Evolutionary conservation across 192 early-diverging fungal species (phyloP), one percentile per base, ranked within the genome.

Genomic region (Phycomyces nitens): DNA sequence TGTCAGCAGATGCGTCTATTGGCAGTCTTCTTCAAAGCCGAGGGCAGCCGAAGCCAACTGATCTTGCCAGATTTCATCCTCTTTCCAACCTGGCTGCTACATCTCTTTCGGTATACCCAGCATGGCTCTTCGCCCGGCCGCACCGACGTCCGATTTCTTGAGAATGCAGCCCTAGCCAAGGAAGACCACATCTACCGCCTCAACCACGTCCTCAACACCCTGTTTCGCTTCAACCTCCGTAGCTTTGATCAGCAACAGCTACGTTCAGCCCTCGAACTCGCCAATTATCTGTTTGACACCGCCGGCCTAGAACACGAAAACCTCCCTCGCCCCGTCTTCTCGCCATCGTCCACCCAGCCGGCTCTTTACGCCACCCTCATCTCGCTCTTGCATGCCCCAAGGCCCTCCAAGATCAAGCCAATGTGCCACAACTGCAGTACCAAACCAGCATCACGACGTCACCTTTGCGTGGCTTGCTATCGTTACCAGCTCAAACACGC

Each of bases 391-490:
- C 53, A 67, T 18, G 23, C 61, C 9, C 71, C 55, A 27, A 49
- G 71, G 12, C 71, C 71, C 2, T 23, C n/a, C 20, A 73, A 73
- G 43, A 11, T 55, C 47, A 67, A 73, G 39, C 60, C 71, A 8
- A 63, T 67, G 44, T 73, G 71, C 42, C 26, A 58, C 29, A 73
- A 73, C 43, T 73, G 65, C 47, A 56, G 44, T 38, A 59, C 56
- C 10, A 73, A 73, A 16, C 65, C 71, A 29, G 51, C 71, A 8
- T 68, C 65, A 9, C 56, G 65, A 5, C 71, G 71, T 20, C 38
- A 53, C 6, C 51, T 73, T 5, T 73, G 71, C 42, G 65, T 68
- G n/a, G 71, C 71, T 22, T 73, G 71, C 59, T 73, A 73, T 20
- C 60, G 71, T 1, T 73, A 73, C 26, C 71, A 73, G 47, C 51